phyloP scores from a whole-genome alignment of 371 early-diverging fungal species.

The Umbelopsis sp. region DNA sequence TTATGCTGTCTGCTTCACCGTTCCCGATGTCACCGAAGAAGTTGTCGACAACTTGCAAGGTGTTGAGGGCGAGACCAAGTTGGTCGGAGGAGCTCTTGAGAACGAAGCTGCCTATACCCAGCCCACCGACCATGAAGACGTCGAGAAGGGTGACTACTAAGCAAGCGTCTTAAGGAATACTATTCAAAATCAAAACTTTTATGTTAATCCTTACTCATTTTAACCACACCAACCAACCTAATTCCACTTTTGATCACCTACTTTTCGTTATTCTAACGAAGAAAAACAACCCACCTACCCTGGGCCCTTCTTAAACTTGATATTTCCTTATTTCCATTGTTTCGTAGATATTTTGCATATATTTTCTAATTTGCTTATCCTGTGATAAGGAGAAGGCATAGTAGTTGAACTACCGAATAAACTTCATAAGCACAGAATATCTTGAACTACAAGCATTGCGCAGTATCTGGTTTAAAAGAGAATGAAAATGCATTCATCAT shows the following conservation, averaged over 20 bases:
- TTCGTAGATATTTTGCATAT: conserved; percentile 16
- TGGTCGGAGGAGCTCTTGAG: conserved; percentile 40
- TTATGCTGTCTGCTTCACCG: conserved; percentile 34
- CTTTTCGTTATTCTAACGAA: neutral
- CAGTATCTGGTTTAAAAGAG: neutral
- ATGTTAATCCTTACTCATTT: neutral
- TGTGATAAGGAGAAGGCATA: neutral
- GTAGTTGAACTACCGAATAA: conserved; percentile 13
- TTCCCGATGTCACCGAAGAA: conserved; percentile 45
- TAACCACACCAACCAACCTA: neutral
- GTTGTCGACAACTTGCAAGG: conserved; percentile 33
- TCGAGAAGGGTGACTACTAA: conserved; percentile 20
- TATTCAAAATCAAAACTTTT: neutral
- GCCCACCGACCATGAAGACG: conserved; percentile 16
- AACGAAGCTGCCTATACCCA: conserved; percentile 7
- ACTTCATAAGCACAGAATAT: neutral
- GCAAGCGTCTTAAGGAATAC: neutral
- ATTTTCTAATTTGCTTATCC: conserved; percentile 6
- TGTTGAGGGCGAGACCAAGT: conserved; percentile 22
- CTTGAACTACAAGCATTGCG: neutral
- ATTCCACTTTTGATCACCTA: no score
- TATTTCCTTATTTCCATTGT: neutral
- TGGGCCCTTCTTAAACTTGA: neutral
- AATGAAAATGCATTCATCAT: neutral
- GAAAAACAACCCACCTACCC: neutral